A percentile compares a stretch with the other conserved stretches of the same genome.
Conservation (phyloP, 495 filamentous ascomycete genomes). For the Xylaria scruposa region DNA sequence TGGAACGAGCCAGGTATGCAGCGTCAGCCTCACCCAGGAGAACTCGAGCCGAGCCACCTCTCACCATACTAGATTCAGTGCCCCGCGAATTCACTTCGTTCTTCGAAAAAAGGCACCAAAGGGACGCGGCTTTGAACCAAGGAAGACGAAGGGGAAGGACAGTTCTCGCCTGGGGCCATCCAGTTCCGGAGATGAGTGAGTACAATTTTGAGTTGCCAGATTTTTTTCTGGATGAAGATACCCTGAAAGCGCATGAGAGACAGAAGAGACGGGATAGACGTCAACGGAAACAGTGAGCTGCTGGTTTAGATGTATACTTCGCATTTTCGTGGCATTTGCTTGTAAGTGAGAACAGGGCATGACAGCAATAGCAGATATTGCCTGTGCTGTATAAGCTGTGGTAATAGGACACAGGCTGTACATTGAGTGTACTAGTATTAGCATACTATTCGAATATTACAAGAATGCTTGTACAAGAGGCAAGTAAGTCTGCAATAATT, state of each 20-base stretch:
- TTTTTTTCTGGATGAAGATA: constrained; percentile 72
- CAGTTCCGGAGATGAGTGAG: constrained; percentile 74
- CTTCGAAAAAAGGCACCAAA: constrained; percentile 76
- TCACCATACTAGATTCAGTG: constrained; percentile 30
- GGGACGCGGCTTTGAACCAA: constrained; percentile 73
- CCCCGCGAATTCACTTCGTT: constrained; percentile 81
- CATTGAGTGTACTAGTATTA: constrained; percentile 2
- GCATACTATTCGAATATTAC: background rate
- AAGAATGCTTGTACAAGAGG: background rate
- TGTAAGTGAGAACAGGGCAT: background rate
- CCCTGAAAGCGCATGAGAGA: constrained; percentile 67
- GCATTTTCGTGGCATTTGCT: background rate
- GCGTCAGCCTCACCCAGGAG: constrained; percentile 32
- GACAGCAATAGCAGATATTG: background rate
- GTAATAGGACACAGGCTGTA: constrained; percentile 13
- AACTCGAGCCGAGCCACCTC: constrained; percentile 48
- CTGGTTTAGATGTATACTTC: background rate
- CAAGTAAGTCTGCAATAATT: background rate
- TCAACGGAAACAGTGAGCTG: constrained; percentile 32
- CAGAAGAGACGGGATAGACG: constrained; percentile 56
- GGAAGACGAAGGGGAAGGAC: constrained; percentile 63
- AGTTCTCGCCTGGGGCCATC: constrained; percentile 75
- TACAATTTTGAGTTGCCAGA: constrained; percentile 76
- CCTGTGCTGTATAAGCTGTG: background rate
- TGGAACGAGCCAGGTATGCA: constrained; percentile 43